A percentile compares a stretch with the other conserved stretches of the same genome.
Conservation (phyloP, 2,329 filamentous ascomycete genomes). For the Sporothrix dimorphospora region DNA sequence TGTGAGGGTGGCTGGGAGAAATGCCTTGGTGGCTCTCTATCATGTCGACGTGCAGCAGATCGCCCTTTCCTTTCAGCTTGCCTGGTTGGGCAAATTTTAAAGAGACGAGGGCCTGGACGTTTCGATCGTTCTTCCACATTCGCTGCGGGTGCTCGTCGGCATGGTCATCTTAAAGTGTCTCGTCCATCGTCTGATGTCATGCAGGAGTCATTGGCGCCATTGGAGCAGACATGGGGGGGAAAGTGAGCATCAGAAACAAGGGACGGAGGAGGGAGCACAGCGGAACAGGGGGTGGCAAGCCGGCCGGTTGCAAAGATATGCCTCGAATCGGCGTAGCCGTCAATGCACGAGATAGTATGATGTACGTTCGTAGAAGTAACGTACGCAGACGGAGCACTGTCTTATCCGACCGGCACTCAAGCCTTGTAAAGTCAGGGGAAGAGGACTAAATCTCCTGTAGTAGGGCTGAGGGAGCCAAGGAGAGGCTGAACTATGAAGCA, state of each 20-base stretch:
- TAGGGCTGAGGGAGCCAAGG: not conserved
- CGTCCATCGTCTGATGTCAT: conserved; percentile 13
- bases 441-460: not conserved
- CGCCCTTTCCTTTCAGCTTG: conserved; percentile 15
- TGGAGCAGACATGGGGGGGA: not conserved
- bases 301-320: not conserved
- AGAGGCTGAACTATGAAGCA: not conserved
- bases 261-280: not conserved
- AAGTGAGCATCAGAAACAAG: not conserved
- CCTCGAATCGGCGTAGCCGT: not conserved
- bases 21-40: not conserved
- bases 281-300: not conserved
- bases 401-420: not conserved
- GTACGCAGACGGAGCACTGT: not conserved
- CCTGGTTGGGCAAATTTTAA: conserved; percentile 4
- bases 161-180: conserved; percentile 19
- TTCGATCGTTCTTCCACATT: not conserved
- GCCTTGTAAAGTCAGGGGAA: not conserved
- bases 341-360: not conserved
- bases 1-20: not conserved
- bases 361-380: not conserved
- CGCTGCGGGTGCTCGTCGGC: not conserved
- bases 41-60: not conserved
- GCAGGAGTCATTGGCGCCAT: conserved; percentile 7
- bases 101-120: not conserved